Evolutionary conservation across 257 asterid genomes (phyloP).

Genomic region (Solanum appendiculatum): DNA sequence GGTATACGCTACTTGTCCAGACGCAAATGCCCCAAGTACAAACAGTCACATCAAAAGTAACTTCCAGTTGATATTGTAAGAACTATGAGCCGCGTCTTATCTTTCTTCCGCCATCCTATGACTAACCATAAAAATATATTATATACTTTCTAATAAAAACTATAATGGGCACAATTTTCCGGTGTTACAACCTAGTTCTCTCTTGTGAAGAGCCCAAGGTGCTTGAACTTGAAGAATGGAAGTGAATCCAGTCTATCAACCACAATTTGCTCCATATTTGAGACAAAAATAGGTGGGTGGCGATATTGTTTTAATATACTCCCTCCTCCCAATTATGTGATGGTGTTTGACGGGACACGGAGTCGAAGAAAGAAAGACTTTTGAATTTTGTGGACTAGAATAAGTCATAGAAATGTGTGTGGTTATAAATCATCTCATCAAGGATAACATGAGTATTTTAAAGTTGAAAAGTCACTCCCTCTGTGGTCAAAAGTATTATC

Average conservation of each 20-base stretch:
- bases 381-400: too few species aligned
- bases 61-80: neutral
- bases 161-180: neutral
- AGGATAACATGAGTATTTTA: too few species aligned
- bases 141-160: neutral
- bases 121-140: neutral
- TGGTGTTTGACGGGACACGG: too few species aligned
- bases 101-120: neutral
- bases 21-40: neutral
- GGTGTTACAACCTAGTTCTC: neutral
- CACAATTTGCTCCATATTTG: neutral
- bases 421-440: too few species aligned
- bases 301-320: too few species aligned
- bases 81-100: neutral
- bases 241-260: neutral
- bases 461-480: too few species aligned
- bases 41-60: neutral
- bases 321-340: too few species aligned
- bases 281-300: neutral
- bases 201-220: neutral
- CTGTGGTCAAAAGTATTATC: neutral
- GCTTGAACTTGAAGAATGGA: neutral
- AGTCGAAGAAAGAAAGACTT: too few species aligned
- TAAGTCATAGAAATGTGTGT: too few species aligned
- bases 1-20: neutral